Base-by-base conservation (phyloP, 2,329 filamentous ascomycete species). In the Bipolaris sorokiniana region DNA sequence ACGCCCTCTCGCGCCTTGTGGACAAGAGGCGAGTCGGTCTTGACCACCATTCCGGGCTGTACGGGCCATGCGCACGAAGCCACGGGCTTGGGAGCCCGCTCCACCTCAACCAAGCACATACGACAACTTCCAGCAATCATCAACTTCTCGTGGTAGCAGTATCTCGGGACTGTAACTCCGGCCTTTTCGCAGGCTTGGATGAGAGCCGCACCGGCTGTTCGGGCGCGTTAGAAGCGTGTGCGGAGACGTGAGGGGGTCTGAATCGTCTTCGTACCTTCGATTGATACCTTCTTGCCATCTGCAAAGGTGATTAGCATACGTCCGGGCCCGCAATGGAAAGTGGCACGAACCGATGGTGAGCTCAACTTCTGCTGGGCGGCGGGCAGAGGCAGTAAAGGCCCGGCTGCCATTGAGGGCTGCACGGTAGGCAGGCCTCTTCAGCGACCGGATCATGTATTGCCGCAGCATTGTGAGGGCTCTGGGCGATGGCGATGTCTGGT, bases 141-240 rank as follows among this genome's bases (percentile, higher is more conserved):
- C 69, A 99, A 86, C 82, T 99, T 98, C 90, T 98, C 94, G 86
- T 97, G 94, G 81, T 98, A 98, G 82, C 94, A 98, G 81, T 97
- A 97, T 91, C 93, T 92, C 69, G 94, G 94, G 74, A 98, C 85
- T 62, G 90, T 95, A 66, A 84, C 86, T 75, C 95, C 95, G 65
- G 94, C 95, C 83, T 99, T 97, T 82, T 99, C 95, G 83, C 95
- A 99, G 76, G 95, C 95, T 83, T 99, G 95, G 78, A 99, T 99
- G 73, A 99, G 86, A 75, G 95, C 94, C 71, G 95, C 95, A 67
- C 94, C 94, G 80, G 94, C 94, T 97, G 77, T 78, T 72, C 33
- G 59, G 61, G 56, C 59, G 61, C 54, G 65, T 74, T 68, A 76
- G 71, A 54, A 61, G n/a, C 42, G 58, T 48, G 56, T 64, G n/a